Evolutionary conservation across 2,329 filamentous ascomycete species (phyloP).

Genomic region (Periconia macrospinosa): DNA sequence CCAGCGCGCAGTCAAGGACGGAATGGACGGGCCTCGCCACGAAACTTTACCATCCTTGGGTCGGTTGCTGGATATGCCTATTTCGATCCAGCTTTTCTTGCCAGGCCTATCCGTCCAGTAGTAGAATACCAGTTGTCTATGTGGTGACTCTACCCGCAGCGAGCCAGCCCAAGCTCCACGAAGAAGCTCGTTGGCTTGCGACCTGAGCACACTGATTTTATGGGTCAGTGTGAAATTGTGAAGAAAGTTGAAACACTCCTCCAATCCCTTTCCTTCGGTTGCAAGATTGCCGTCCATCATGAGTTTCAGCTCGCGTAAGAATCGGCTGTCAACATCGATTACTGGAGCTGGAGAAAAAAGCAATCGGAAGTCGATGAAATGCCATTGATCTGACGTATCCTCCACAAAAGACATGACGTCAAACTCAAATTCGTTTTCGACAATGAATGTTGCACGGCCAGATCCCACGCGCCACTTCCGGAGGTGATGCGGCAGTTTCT

Average conservation of each 20-base stretch:
- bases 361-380: constrained; percentile 90
- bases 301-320: constrained; percentile 68
- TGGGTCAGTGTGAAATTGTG: constrained; percentile 88
- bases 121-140: constrained; percentile 81
- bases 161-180: constrained; percentile 76
- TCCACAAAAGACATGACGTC: constrained; percentile 91
- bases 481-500: constrained; percentile 79
- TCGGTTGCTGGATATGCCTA: constrained; percentile 74
- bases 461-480: constrained; percentile 75
- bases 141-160: constrained; percentile 75
- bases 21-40: constrained; percentile 36
- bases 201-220: constrained; percentile 80
- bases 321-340: constrained; percentile 58
- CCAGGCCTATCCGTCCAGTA: constrained; percentile 79
- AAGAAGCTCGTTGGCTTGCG: constrained; percentile 73
- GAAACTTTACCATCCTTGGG: constrained; percentile 36
- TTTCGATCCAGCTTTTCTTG: constrained; percentile 86
- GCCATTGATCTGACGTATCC: constrained; percentile 80
- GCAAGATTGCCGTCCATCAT: constrained; percentile 71
- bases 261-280: constrained; percentile 64
- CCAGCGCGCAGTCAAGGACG: constrained; percentile 69
- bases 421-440: constrained; percentile 85
- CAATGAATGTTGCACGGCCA: constrained; percentile 86
- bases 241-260: constrained; percentile 81
- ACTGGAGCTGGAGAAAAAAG: constrained; percentile 70